Conservation (phyloP, 73 alveolate species). For the Paramecium biaurelia region DNA sequence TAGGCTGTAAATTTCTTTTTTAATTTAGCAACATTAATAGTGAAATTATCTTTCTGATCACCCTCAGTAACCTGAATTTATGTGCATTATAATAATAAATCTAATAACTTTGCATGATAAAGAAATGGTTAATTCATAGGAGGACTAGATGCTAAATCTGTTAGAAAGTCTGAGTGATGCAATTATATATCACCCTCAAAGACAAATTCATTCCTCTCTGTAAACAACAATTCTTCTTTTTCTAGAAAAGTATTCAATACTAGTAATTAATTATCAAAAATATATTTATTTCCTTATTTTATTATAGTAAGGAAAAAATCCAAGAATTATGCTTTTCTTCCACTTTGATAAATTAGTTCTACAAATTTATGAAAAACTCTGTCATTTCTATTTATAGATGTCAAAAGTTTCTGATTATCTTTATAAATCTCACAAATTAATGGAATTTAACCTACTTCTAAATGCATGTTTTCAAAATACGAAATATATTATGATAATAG, state of each 20-base stretch:
- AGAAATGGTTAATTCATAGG: constrained; percentile 60
- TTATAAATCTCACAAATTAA: constrained; percentile 70
- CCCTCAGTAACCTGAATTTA: constrained; percentile 7
- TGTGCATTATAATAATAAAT: constrained; percentile 57
- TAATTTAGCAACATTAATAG: constrained; percentile 49
- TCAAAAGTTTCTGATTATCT: constrained; percentile 38
- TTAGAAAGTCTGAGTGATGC: neutral
- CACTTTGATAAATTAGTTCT: constrained; percentile 37
- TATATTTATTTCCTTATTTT: constrained; percentile 24
- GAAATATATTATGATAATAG: constrained; percentile 9
- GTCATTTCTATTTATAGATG: constrained; percentile 31
- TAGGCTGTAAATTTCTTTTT: constrained; percentile 2
- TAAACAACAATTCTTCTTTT: constrained; percentile 17
- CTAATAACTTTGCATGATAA: constrained; percentile 65
- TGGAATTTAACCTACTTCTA: constrained; percentile 64
- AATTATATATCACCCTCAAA: constrained; percentile 38
- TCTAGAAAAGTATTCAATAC: constrained; percentile 54
- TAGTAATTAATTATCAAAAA: constrained; percentile 59
- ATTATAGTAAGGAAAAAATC: constrained; percentile 49
- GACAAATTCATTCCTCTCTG: constrained; percentile 33
- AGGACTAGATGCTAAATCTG: neutral
- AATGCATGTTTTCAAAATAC: constrained; percentile 38
- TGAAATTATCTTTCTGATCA: constrained; percentile 48
- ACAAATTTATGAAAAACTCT: constrained; percentile 16
- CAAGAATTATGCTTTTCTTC: constrained; percentile 58